Conservation (phyloP, 2,329 filamentous ascomycete species). For the Diaporthe vexans region DNA sequence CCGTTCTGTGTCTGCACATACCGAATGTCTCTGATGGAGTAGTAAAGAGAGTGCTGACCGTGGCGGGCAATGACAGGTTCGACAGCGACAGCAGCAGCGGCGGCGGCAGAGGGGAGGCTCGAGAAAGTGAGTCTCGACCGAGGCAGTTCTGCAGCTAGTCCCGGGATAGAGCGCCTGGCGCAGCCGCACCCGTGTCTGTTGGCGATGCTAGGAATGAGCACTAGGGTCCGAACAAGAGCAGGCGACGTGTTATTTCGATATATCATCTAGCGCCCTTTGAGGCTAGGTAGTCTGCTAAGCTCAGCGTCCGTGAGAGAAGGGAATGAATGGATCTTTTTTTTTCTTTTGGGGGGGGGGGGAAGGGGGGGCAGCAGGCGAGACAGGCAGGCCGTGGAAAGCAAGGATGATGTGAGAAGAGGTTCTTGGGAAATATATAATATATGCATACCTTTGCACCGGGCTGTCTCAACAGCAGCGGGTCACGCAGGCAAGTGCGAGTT, state of each 20-base stretch:
- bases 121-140: conserved; percentile 14
- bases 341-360: too few species aligned
- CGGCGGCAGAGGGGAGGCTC: background rate
- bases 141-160: conserved; percentile 35
- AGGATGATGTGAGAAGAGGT: conserved; percentile 32
- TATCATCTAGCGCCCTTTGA: conserved; percentile 38
- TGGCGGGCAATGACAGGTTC: conserved; percentile 3
- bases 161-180: conserved; percentile 25
- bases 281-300: conserved; percentile 9
- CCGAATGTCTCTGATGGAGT: conserved; percentile 19
- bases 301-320: background rate
- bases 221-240: conserved; percentile 28
- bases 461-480: background rate
- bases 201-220: conserved; percentile 34
- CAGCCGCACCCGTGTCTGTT: conserved; percentile 32
- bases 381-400: conserved; percentile 14
- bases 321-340: background rate
- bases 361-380: background rate
- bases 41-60: conserved; percentile 7
- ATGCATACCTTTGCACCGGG: conserved; percentile 1
- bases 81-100: background rate
- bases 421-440: conserved; percentile 7
- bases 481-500: background rate
- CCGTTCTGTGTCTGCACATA: conserved; percentile 16
- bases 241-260: conserved; percentile 22